Base-by-base conservation (phyloP, 768 basidiomycete species). In the Hericium coralloides region DNA sequence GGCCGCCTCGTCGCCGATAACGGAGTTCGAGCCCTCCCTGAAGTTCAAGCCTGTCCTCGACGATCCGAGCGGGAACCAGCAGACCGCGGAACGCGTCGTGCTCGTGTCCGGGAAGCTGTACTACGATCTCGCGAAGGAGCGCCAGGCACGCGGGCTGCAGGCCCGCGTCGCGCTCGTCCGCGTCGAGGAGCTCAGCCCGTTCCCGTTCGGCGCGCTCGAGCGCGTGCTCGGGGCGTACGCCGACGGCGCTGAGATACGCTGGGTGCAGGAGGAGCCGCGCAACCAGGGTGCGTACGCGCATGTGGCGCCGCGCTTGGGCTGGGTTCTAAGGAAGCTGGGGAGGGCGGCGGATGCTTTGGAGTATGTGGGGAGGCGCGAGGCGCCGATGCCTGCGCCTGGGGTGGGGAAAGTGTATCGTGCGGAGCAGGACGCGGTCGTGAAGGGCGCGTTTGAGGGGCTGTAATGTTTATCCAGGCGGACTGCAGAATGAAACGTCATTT, bases 161-260 rank as follows among this genome's bases (percentile, higher is more conserved):
- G 73, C 76, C 48, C 64, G 69, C 0, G 79, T 92, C 1, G 86
- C 87, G 0, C 73, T 95, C 55, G 70, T 92, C 31, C 81, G 89
- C n/a, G 64, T 92, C 45, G 91, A 95, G 66, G 93, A 95, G 66
- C 75, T 95, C 2, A 81, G 84, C 7, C 94, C 93, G 0, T 95
- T 97, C 81, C 93, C 94, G 0, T 92, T 90, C 68, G 56, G 66
- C 0, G 72, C 73, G 22, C 70, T 94, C 0, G 65, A 68, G 3
- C 64, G 72, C 3, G 73, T 73, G 1, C 68, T 95, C 36, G 50
- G 61, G 41, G 60, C 68, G 2, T 90, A 89, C 63, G 49, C 49
- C 3, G 55, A 65, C 17, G 77, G 70, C 0, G 60, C 63, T 3
- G 77, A 82, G 53, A 65, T 79, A 36, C 48, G 79, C 8, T 95